These are phyloP conservation scores for Nevesoporus exiguus DNA, from an alignment of 768 basidiomycete species.

Conservation along the genomic window DNA sequence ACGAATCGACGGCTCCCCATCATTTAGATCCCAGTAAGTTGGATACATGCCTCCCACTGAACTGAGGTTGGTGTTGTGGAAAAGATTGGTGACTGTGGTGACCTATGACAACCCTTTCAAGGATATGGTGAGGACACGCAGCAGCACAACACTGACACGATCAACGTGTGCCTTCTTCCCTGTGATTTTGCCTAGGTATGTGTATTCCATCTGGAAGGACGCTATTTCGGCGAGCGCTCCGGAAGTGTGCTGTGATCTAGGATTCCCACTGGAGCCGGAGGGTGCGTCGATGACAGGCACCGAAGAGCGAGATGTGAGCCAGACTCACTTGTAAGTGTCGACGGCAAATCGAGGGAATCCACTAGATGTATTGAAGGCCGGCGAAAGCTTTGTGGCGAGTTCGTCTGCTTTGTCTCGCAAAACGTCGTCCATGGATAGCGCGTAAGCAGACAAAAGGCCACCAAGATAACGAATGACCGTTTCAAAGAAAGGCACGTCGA, in stretches of 20 bases:
- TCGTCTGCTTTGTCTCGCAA: slow-evolving; percentile 73
- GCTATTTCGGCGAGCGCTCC: slow-evolving; percentile 75
- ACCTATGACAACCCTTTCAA: slow-evolving; percentile 34
- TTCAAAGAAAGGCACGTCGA: slow-evolving; percentile 64
- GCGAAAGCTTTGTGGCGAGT: slow-evolving; percentile 67
- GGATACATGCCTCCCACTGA: slow-evolving; percentile 63
- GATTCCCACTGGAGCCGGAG: slow-evolving; percentile 2
- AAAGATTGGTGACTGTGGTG: slow-evolving; percentile 42
- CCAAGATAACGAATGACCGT: slow-evolving; percentile 90
- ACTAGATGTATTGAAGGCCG: slow-evolving; percentile 64
- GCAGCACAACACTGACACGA: slow-evolving; percentile 38
- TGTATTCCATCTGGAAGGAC: slow-evolving; percentile 79
- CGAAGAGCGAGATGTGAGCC: background rate
- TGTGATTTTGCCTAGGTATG: slow-evolving; percentile 76
- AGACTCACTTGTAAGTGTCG: slow-evolving; percentile 55
- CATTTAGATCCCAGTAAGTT: slow-evolving; percentile 49
- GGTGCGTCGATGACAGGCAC: background rate
- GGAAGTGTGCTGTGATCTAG: slow-evolving; percentile 29
- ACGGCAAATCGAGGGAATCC: slow-evolving; percentile 73
- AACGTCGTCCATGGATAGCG: slow-evolving; percentile 60
- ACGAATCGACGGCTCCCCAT: slow-evolving; percentile 48
- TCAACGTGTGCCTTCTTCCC: slow-evolving; percentile 62
- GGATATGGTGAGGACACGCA: too few relatives aligned
- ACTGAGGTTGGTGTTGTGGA: slow-evolving; percentile 46
- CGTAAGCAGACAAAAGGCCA: slow-evolving; percentile 80